Base-by-base conservation (phyloP, 2,329 filamentous ascomycete genomes). In the Venturia nashicola region DNA sequence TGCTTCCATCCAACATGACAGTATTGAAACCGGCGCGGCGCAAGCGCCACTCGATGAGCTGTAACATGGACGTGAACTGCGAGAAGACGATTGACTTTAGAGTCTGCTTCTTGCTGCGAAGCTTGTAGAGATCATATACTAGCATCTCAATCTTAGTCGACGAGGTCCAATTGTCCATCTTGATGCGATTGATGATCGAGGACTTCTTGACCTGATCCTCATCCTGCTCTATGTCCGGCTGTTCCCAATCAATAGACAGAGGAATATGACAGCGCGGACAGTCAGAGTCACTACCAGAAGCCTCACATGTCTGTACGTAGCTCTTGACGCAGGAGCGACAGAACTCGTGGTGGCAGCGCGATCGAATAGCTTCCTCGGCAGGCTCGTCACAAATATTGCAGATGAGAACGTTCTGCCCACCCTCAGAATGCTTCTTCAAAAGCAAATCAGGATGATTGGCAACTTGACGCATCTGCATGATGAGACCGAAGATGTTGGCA, bases 381-480 rank as follows among this genome's bases (percentile, higher is more conserved):
- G 92, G 88, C 74, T 97, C 94, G 72, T 99, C 94, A 73, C 94
- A 99, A 69, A 99, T 94, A 74, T 90, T 90, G 76, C 93, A 97
- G 51, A 96, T 86, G 43, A 96, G 79, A 14, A 96, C 82, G 67
- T 97, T 97, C 74, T 96, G 91, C 2, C 92, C 92, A 62, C 89
- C 90, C 68, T 91, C 86, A 2, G 83, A 83, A 67, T 93, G 85
- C 77, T 94, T 97, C 78, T 93, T 95, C 66, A 97, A 77, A 60
- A 99, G 89, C 43, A 99, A 77, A 76, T 99, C 94, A 0, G 94
- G 94, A 72, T 99, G 94, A 68, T 99, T 94, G 8, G 94, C 91
- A 34, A 97, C 90, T 77, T 99, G 94, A 64, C 94, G 88, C 93
- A 99, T 97, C 75, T 96, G 92, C 91, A 97, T 97, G 72, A 99